These are phyloP conservation scores for Mycothermus thermophilus DNA, from an alignment of 495 filamentous ascomycete species.

Conservation along the genomic window DNA sequence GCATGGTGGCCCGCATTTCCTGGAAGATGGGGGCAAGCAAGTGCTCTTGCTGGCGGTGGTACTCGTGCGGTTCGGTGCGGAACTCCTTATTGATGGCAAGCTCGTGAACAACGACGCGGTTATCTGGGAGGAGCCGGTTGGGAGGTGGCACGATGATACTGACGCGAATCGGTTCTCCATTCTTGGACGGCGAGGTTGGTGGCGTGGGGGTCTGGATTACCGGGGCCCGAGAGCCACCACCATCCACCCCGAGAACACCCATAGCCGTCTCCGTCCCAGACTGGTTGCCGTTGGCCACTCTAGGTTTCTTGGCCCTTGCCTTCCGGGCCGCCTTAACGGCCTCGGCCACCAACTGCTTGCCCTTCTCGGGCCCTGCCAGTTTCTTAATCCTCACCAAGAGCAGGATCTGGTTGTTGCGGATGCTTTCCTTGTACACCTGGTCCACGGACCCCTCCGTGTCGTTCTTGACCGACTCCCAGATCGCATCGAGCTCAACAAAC, in stretches of 20 bases:
- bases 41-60: conserved; percentile 33
- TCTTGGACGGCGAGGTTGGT: conserved; percentile 24
- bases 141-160: conserved; percentile 25
- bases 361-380: conserved; percentile 68
- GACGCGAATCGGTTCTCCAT: conserved; percentile 23
- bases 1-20: conserved; percentile 61
- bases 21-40: conserved; percentile 55
- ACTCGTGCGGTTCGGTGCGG: conserved; percentile 37
- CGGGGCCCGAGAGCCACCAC: conserved; percentile 16
- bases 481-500: conserved; percentile 88
- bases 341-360: conserved; percentile 66
- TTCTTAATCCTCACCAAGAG: conserved; percentile 81
- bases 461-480: conserved; percentile 93
- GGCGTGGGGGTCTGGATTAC: conserved; percentile 31
- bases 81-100: conserved; percentile 82
- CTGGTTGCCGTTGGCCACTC: conserved; percentile 43
- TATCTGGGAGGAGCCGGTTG: conserved; percentile 55
- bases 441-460: conserved; percentile 73
- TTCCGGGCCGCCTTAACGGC: conserved; percentile 70
- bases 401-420: conserved; percentile 82
- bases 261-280: conserved; percentile 24
- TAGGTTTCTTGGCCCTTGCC: conserved; percentile 52
- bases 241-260: conserved; percentile 22
- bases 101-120: conserved; percentile 78
- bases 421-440: conserved; percentile 81